phyloP scores from a whole-genome alignment of 139 green algal species.

The Chlamydomonas sp. region DNA sequence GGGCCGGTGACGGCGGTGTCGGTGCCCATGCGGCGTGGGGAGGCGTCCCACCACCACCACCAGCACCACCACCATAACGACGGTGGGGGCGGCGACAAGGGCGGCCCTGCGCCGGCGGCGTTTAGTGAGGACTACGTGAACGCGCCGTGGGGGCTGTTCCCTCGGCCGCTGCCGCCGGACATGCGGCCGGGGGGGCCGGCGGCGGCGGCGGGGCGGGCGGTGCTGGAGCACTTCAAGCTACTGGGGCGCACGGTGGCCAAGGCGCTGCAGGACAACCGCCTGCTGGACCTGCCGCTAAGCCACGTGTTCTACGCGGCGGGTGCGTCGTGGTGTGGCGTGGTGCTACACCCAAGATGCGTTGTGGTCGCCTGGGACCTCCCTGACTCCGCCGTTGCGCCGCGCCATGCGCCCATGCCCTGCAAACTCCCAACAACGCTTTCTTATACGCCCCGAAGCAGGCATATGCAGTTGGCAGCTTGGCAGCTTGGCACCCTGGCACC shows the following conservation, averaged over 20 bases:
- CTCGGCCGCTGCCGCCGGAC: conserved; percentile 38
- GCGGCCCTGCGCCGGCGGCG: too few species aligned
- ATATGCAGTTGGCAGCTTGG: too few species aligned
- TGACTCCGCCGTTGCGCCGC: neutral
- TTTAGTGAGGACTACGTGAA: neutral
- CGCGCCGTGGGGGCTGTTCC: too few species aligned
- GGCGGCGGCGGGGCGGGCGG: neutral
- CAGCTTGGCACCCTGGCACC: too few species aligned
- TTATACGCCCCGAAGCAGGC: too few species aligned
- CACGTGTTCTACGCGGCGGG: conserved; percentile 82
- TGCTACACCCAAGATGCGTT: neutral
- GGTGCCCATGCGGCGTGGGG: neutral
- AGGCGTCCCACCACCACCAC: conserved; percentile 21
- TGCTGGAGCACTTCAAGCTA: conserved; percentile 84
- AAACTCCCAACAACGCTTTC: too few species aligned
- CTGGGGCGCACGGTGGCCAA: conserved; percentile 91
- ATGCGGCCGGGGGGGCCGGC: conserved; percentile 25
- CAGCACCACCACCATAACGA: too few species aligned
- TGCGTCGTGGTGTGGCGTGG: conserved; percentile 42
- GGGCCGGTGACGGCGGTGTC: too few species aligned
- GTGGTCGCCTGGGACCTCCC: neutral
- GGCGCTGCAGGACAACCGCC: conserved; percentile 90
- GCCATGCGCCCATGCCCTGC: too few species aligned
- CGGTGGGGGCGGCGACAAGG: too few species aligned
- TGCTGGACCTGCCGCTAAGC: conserved; percentile 93